Conservation (phyloP, 2,329 filamentous ascomycete species). For the Chlorencoelia australis region DNA sequence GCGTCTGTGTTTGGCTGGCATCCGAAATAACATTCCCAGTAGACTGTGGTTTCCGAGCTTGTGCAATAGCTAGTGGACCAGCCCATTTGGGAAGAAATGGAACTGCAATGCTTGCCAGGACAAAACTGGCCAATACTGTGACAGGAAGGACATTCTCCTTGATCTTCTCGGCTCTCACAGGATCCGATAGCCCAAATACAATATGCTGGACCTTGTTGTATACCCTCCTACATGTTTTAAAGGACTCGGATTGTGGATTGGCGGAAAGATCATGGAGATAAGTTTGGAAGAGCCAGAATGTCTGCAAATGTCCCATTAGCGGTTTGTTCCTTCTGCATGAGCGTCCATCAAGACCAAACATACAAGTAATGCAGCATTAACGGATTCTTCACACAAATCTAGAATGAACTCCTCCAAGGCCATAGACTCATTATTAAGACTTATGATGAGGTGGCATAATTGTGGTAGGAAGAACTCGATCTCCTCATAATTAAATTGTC, state of each 20-base stretch:
- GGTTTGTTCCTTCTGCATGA: constrained; percentile 2
- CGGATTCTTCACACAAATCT: constrained; percentile 78
- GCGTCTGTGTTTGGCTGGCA: constrained; percentile 34
- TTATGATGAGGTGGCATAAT: constrained; percentile 80
- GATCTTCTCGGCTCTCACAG: constrained; percentile 61
- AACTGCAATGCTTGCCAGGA: constrained; percentile 65
- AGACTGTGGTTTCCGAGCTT: constrained; percentile 65
- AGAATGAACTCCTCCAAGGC: constrained; percentile 79
- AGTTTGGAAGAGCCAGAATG: constrained; percentile 84
- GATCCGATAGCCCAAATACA: constrained; percentile 68
- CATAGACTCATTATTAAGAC: constrained; percentile 86
- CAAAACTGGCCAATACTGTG: constrained; percentile 70
- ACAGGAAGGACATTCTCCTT: constrained; percentile 74
- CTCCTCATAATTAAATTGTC: constrained; percentile 81
- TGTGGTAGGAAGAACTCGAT: constrained; percentile 88
- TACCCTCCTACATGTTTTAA: constrained; percentile 72
- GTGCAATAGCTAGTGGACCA: constrained; percentile 70
- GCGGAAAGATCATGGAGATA: constrained; percentile 71
- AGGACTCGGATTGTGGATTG: constrained; percentile 65
- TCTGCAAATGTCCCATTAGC: constrained; percentile 39
- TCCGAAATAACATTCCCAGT: constrained; percentile 52
- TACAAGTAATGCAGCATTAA: constrained; percentile 74
- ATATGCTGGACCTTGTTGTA: constrained; percentile 87
- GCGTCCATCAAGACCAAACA: constrained; percentile 28
- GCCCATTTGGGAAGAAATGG: constrained; percentile 70